phyloP scores from a whole-genome alignment of 1,284 basidiomycete genomes.

The Somion occarium region DNA sequence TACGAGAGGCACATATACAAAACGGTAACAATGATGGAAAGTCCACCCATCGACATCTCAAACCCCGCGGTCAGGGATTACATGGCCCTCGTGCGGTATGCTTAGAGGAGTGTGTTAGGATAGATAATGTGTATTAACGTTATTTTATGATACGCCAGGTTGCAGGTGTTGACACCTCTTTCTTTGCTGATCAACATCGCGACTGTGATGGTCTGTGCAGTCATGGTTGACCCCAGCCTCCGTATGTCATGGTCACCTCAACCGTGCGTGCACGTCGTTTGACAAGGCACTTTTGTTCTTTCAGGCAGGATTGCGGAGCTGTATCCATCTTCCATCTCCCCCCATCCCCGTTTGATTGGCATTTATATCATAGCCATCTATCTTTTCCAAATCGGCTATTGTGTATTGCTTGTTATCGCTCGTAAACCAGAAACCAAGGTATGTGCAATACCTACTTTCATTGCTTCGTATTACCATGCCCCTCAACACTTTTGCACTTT shows the following conservation, averaged over 20 bases:
- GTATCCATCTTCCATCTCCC: conserved; percentile 72
- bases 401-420: conserved; percentile 66
- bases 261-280: too few species aligned
- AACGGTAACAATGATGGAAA: conserved; percentile 19
- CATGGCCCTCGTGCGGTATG: conserved; percentile 25
- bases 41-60: conserved; percentile 23
- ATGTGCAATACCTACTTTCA: conserved; percentile 5
- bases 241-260: conserved; percentile 26
- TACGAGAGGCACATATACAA: too few species aligned
- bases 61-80: conserved; percentile 29
- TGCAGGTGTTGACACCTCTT: conserved; percentile 77
- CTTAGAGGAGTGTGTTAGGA: neutral
- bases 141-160: conserved; percentile 29
- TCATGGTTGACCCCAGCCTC: conserved; percentile 52
- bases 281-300: too few species aligned
- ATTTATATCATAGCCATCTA: conserved; percentile 63
- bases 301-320: conserved; percentile 49
- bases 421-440: conserved; percentile 81
- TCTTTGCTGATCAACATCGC: conserved; percentile 71
- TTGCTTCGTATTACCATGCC: neutral
- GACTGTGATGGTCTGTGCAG: conserved; percentile 49
- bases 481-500: neutral
- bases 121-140: neutral
- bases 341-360: conserved; percentile 57
- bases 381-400: conserved; percentile 73